Conservation (phyloP, 2,329 filamentous ascomycete species). For the Zopfia rhizophila region DNA sequence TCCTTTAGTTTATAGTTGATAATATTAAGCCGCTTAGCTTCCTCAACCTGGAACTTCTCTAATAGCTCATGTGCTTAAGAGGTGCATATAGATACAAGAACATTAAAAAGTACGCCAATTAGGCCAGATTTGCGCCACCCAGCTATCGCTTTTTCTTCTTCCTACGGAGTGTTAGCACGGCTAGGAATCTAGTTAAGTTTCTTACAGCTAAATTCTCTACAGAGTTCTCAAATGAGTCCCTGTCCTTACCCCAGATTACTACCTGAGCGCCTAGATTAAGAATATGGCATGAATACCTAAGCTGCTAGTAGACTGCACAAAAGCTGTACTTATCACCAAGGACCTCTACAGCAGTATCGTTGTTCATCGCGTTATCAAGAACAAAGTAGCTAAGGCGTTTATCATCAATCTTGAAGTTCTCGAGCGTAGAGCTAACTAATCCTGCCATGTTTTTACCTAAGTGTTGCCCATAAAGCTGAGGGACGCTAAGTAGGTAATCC, state of each 20-base stretch:
- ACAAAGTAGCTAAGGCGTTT: conserved; percentile 11
- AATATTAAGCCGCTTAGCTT: no score
- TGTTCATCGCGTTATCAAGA: conserved; percentile 16
- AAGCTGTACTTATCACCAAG: conserved; percentile 5
- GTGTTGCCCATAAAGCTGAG: conserved; percentile 13
- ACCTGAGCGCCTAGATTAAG: conserved; percentile 6
- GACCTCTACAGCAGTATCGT: no score
- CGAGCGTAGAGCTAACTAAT: conserved; percentile 3
- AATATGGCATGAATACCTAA: no score
- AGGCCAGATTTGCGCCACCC: conserved; percentile 11
- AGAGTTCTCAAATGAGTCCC: no score
- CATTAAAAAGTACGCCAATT: conserved; percentile 14
- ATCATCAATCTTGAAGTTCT: conserved; percentile 1
- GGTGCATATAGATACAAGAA: conserved; percentile 11
- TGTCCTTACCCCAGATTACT: conserved; percentile 12
- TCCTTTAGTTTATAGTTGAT: no score
- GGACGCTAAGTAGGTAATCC: conserved; percentile 12
- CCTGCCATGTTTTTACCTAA: conserved; percentile 9
- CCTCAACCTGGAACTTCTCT: conserved; percentile 5
- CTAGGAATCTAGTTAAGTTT: no score
- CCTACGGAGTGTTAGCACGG: no score
- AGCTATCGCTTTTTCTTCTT: conserved; percentile 7
- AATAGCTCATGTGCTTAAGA: conserved; percentile 9
- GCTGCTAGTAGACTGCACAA: neutral
- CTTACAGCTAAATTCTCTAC: no score